phyloP scores from a whole-genome alignment of 2,329 filamentous ascomycete genomes.

The Cryphonectria japonica region DNA sequence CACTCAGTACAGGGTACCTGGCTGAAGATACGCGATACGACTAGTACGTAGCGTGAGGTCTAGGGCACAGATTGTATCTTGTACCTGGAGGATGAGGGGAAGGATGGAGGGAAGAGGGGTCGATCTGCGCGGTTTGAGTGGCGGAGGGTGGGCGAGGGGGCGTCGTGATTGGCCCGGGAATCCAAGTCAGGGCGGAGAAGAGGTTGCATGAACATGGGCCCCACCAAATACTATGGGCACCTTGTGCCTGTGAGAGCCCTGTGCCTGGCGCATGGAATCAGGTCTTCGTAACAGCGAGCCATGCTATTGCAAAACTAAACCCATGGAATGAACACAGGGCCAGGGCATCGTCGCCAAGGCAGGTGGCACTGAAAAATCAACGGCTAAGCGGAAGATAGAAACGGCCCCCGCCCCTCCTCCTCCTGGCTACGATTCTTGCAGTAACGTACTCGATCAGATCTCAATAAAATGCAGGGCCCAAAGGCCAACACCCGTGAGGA shows the following conservation, averaged over 20 bases:
- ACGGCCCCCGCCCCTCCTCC: background rate
- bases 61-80: background rate
- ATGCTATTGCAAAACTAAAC: background rate
- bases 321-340: background rate
- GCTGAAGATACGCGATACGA: background rate
- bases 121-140: constrained; percentile 8
- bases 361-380: background rate
- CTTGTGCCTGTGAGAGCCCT: background rate
- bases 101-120: constrained; percentile 9
- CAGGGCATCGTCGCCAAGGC: background rate
- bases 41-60: background rate
- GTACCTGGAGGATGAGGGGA: background rate
- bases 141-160: constrained; percentile 14
- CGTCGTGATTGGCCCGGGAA: background rate
- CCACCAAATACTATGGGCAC: background rate
- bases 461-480: background rate
- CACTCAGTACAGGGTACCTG: background rate
- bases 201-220: constrained; percentile 1
- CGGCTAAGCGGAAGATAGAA: background rate
- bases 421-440: background rate
- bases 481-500: background rate
- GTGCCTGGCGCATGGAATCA: background rate
- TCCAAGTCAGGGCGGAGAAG: constrained; percentile 12
- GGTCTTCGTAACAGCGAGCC: background rate
- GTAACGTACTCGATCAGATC: background rate